phyloP scores from a whole-genome alignment of 805 yeast genomes.

The Trichomonascus vanleenenianus region DNA sequence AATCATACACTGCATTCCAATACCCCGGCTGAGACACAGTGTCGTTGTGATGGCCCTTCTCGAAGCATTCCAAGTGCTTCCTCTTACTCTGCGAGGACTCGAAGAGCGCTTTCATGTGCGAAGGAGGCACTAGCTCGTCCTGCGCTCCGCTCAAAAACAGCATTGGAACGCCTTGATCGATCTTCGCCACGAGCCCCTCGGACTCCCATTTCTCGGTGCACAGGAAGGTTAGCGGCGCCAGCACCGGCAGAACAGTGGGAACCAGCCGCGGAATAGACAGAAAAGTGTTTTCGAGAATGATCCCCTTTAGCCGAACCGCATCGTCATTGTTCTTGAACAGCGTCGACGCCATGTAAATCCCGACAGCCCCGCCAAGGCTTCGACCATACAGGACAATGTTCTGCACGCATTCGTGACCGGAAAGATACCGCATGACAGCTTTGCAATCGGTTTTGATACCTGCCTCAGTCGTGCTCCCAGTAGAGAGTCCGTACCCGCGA shows the following conservation, averaged over 20 bases:
- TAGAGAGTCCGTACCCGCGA: constrained; percentile 81
- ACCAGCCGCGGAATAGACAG: constrained; percentile 52
- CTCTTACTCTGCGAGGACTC: constrained; percentile 41
- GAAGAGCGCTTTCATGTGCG: constrained; percentile 60
- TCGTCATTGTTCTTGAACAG: constrained; percentile 16
- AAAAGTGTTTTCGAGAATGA: constrained; percentile 84
- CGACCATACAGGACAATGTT: constrained; percentile 71
- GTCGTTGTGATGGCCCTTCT: constrained; percentile 71
- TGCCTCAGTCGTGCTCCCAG: constrained; percentile 65
- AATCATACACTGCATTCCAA: constrained; percentile 62
- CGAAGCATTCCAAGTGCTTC: constrained; percentile 49
- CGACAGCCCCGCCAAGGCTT: constrained; percentile 92
- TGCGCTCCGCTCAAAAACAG: constrained; percentile 62
- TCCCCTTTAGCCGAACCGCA: constrained; percentile 47
- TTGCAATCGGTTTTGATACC: constrained; percentile 83
- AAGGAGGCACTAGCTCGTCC: constrained; percentile 91
- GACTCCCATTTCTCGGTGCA: constrained; percentile 84
- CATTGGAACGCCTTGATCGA: constrained; percentile 52
- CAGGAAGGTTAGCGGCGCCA: constrained; percentile 46
- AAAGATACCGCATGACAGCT: constrained; percentile 54
- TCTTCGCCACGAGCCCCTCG: constrained; percentile 45
- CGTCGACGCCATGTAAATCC: constrained; percentile 64
- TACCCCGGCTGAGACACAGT: constrained; percentile 68
- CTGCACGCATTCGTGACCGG: constrained; percentile 43
- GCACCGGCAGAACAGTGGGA: constrained; percentile 64